Percentiles rank a stretch among this genome's conserved stretches.
These are phyloP conservation scores for Mrakiaceae sp. DNA, from an alignment of 1,284 basidiomycete species.

Conservation along the genomic window DNA sequence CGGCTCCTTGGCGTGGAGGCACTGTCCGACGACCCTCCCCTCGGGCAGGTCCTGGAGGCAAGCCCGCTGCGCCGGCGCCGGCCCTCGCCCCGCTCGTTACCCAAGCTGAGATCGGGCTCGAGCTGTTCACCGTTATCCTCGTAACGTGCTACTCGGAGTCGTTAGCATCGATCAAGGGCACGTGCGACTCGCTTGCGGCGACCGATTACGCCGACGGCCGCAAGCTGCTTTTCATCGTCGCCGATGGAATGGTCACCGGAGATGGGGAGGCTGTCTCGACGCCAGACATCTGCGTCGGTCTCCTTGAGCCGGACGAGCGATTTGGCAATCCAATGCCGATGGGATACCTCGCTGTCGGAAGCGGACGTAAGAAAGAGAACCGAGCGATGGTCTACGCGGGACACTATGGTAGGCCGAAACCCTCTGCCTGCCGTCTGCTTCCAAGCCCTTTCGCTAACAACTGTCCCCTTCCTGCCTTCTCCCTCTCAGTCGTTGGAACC, in stretches of 20 bases:
- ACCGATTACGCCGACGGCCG: slow-evolving; percentile 85
- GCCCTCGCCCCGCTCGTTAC: slow-evolving; percentile 55
- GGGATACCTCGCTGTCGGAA: slow-evolving; percentile 84
- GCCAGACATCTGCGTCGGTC: slow-evolving; percentile 86
- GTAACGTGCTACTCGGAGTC: slow-evolving; percentile 98
- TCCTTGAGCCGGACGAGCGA: slow-evolving; percentile 85
- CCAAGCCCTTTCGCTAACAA: background rate
- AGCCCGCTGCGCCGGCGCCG: slow-evolving; percentile 41
- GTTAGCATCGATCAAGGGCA: slow-evolving; percentile 79
- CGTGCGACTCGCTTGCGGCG: slow-evolving; percentile 79
- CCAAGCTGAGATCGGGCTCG: slow-evolving; percentile 77
- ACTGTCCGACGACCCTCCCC: slow-evolving; percentile 19
- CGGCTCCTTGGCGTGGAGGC: slow-evolving; percentile 78
- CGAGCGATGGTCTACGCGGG: slow-evolving; percentile 98
- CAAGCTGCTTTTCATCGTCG: slow-evolving; percentile 88
- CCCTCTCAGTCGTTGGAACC: slow-evolving; percentile 6
- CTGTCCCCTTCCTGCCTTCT: background rate
- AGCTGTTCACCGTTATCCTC: slow-evolving; percentile 87
- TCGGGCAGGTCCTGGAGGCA: slow-evolving; percentile 21
- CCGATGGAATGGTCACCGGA: slow-evolving; percentile 98
- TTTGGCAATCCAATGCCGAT: slow-evolving; percentile 96
- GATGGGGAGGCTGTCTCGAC: slow-evolving; percentile 89
- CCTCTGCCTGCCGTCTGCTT: background rate
- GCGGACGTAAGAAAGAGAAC: slow-evolving; percentile 80
- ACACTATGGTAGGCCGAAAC: slow-evolving; percentile 69